phyloP scores from a whole-genome alignment of 768 basidiomycete genomes.

The Leucosporidium creatinivorum region DNA sequence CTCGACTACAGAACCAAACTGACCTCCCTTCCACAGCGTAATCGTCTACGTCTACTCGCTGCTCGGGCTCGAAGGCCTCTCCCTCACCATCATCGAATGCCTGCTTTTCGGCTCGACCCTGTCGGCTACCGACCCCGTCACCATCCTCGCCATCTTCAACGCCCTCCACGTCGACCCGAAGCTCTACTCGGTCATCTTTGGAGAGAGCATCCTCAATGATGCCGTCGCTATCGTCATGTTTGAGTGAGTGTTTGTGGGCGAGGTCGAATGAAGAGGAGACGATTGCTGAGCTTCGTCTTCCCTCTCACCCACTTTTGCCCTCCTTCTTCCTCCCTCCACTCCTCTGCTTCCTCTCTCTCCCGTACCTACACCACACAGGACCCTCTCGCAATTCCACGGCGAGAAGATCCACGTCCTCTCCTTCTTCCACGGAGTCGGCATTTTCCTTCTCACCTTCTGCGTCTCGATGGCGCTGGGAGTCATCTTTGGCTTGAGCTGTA shows the following conservation, averaged over 20 bases:
- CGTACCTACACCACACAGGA: slow-evolving; percentile 49
- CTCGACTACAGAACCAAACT: background rate
- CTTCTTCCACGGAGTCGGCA: slow-evolving; percentile 92
- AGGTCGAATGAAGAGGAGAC: background rate
- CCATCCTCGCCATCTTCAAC: slow-evolving; percentile 96
- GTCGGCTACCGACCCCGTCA: slow-evolving; percentile 95
- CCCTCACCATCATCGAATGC: slow-evolving; percentile 81
- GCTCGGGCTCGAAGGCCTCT: slow-evolving; percentile 80
- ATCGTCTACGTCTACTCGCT: slow-evolving; percentile 92
- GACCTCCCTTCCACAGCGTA: slow-evolving; percentile 49
- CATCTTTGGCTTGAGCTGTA: slow-evolving; percentile 79
- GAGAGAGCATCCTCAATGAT: slow-evolving; percentile 93
- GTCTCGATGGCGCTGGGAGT: slow-evolving; percentile 93
- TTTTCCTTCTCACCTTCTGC: slow-evolving; percentile 91
- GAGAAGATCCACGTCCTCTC: slow-evolving; percentile 74
- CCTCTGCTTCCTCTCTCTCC: background rate
- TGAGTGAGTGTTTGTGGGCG: slow-evolving; percentile 60
- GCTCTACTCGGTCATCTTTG: slow-evolving; percentile 93
- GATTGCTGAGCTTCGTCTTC: background rate
- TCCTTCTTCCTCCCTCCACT: slow-evolving; percentile 9
- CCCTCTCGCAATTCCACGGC: slow-evolving; percentile 83
- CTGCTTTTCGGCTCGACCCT: slow-evolving; percentile 93
- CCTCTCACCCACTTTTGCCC: no score
- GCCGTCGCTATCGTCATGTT: slow-evolving; percentile 99
- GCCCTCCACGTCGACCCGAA: slow-evolving; percentile 98